These are phyloP conservation scores for Silene uniflora DNA, from an alignment of 148 eudicot species.

Conservation along the genomic window DNA sequence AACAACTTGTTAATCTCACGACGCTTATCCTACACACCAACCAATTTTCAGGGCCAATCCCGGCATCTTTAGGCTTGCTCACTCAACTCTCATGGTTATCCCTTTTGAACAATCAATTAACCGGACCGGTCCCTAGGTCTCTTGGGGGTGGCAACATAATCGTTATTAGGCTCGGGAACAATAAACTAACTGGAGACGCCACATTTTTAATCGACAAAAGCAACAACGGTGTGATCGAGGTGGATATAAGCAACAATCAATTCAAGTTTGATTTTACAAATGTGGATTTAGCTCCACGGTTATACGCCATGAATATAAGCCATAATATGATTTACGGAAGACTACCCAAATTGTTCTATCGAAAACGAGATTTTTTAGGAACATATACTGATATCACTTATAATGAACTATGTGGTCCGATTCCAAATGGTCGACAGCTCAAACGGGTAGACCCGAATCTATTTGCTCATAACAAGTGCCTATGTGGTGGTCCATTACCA, in stretches of 20 bases:
- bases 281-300: slow-evolving; percentile 10
- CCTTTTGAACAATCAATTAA: not conserved
- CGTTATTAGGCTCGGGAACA: not conserved
- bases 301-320: not conserved
- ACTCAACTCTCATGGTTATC: not conserved
- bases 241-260: not conserved
- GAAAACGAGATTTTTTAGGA: not conserved
- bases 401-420: slow-evolving; percentile 1
- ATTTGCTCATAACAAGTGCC: slow-evolving; percentile 18
- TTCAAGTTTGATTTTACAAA: slow-evolving; percentile 18
- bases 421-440: slow-evolving; percentile 11
- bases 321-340: slow-evolving; percentile 13
- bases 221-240: not conserved
- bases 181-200: slow-evolving; percentile 3
- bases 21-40: not conserved
- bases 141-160: not conserved
- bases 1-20: not conserved
- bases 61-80: not conserved
- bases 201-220: slow-evolving; percentile 1
- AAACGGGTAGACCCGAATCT: slow-evolving; percentile 3
- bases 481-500: slow-evolving; percentile 17
- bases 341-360: slow-evolving; percentile 9
- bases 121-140: not conserved
- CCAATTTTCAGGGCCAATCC: slow-evolving; percentile 1
- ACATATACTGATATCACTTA: not conserved